phyloP scores from a whole-genome alignment of 257 asterid species.

The Jacaranda copaia region DNA sequence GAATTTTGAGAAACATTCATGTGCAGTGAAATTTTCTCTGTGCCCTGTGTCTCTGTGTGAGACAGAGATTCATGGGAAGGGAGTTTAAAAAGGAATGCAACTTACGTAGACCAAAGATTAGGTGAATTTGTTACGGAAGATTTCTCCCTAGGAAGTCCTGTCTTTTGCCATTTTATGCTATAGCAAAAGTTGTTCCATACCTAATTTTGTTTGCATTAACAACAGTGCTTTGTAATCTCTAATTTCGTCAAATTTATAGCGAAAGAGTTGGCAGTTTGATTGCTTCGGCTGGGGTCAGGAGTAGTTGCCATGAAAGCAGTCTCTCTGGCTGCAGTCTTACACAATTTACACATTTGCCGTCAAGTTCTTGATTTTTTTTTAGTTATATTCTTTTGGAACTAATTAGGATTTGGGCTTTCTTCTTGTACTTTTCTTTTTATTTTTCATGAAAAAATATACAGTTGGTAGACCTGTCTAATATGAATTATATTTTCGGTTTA shows the following conservation, averaged over 20 bases:
- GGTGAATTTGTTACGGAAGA: not conserved
- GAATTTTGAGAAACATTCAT: not conserved
- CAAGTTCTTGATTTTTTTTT: not conserved
- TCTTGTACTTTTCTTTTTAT: not conserved
- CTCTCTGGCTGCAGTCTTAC: slow-evolving; percentile 11
- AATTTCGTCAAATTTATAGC: no score
- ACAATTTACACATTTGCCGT: not conserved
- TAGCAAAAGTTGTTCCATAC: no score
- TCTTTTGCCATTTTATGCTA: no score
- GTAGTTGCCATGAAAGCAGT: not conserved
- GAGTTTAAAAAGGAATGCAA: not conserved
- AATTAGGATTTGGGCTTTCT: not conserved
- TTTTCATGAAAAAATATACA: not conserved
- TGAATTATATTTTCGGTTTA: slow-evolving; percentile 57
- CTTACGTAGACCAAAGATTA: not conserved
- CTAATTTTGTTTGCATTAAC: no score
- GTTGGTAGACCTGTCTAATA: slow-evolving; percentile 1
- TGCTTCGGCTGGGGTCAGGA: no score
- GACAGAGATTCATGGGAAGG: not conserved
- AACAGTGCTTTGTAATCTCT: no score
- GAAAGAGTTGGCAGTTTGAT: no score
- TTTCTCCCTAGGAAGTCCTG: no score
- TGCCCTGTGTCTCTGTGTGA: not conserved
- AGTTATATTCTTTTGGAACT: not conserved
- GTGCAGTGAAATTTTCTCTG: not conserved